Evolutionary conservation across 176 grass and related monocot species (phyloP).

Genomic region (Thalia dealbata): DNA sequence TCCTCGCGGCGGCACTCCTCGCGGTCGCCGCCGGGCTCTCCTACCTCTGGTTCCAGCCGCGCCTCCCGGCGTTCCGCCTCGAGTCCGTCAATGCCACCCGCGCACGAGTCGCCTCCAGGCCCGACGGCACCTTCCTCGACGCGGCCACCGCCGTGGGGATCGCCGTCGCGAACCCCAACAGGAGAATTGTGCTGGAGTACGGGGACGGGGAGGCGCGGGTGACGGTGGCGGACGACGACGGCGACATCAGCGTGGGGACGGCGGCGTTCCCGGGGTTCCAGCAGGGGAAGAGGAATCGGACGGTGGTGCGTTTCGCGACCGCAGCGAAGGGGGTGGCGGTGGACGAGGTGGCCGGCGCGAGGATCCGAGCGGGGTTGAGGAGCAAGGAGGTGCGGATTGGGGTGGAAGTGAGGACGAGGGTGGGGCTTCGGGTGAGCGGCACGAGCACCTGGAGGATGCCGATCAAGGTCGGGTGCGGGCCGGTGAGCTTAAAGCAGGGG

Average conservation of each 20-base stretch:
- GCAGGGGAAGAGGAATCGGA: conserved; percentile 30
- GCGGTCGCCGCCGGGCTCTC: conserved; percentile 46
- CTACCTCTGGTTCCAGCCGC: conserved; percentile 78
- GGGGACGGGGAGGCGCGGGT: conserved; percentile 48
- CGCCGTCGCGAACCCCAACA: conserved; percentile 62
- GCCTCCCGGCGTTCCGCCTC: conserved; percentile 58
- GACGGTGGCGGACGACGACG: conserved; percentile 39
- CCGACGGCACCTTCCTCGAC: conserved; percentile 32
- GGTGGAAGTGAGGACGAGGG: conserved; percentile 46
- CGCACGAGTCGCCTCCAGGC: conserved; percentile 26
- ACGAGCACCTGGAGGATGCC: conserved; percentile 48
- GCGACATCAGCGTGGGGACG: conserved; percentile 43
- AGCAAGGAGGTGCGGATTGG: conserved; percentile 33
- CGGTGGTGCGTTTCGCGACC: conserved; percentile 28
- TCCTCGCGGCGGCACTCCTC: conserved; percentile 22
- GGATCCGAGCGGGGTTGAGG: conserved; percentile 41
- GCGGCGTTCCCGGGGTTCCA: conserved; percentile 37
- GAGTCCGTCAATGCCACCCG: conserved; percentile 33
- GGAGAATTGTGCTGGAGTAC: conserved; percentile 47
- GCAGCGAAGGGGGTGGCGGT: conserved; percentile 45
- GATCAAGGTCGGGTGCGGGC: conserved; percentile 40
- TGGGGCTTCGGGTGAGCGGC: conserved; percentile 32
- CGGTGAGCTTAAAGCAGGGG: conserved; percentile 40
- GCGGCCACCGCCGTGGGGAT: conserved; percentile 25
- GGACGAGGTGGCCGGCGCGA: conserved; percentile 50